Evolutionary conservation across 1,284 basidiomycete species (phyloP).

Genomic region (Bjerkandera adusta): DNA sequence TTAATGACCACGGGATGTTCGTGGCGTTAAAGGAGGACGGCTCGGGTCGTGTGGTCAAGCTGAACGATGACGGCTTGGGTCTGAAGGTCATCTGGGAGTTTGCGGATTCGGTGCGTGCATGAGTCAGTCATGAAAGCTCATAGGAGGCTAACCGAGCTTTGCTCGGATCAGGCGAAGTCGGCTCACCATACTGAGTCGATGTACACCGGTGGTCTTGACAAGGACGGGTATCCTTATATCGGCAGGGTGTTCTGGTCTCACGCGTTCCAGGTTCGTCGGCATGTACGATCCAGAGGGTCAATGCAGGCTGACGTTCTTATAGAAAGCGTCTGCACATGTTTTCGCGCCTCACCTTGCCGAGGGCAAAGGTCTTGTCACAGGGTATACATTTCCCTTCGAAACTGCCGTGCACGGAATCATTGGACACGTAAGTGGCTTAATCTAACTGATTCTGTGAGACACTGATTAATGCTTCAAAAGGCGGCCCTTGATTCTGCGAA

Average conservation of each 20-base stretch:
- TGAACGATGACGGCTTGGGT: constrained; percentile 39
- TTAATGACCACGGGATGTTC: constrained; percentile 46
- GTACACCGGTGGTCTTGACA: constrained; percentile 62
- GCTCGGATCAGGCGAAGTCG: constrained; percentile 34
- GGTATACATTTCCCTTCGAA: constrained; percentile 73
- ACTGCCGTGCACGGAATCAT: constrained; percentile 72
- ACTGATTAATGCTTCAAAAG: constrained; percentile 31
- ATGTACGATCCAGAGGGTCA: background rate
- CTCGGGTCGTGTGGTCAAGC: constrained; percentile 50
- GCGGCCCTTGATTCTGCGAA: constrained; percentile 54
- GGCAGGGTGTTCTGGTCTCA: constrained; percentile 76
- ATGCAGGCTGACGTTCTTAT: constrained; percentile 1
- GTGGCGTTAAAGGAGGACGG: constrained; percentile 56
- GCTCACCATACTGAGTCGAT: constrained; percentile 43
- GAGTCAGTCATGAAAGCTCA: constrained; percentile 5
- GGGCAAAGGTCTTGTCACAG: constrained; percentile 57
- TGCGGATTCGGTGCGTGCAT: constrained; percentile 47
- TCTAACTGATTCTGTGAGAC: constrained; percentile 14
- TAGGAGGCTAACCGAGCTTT: constrained; percentile 5
- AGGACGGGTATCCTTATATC: constrained; percentile 58
- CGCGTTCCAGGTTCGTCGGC: constrained; percentile 43
- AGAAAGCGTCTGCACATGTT: constrained; percentile 55
- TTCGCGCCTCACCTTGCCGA: constrained; percentile 53
- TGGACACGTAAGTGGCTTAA: constrained; percentile 49
- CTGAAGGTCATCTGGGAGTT: constrained; percentile 57